Evolutionary conservation across 176 grass and related monocot species (phyloP), one percentile per base, ranked within the genome.

Genomic region (Cymbopogon citratus): DNA sequence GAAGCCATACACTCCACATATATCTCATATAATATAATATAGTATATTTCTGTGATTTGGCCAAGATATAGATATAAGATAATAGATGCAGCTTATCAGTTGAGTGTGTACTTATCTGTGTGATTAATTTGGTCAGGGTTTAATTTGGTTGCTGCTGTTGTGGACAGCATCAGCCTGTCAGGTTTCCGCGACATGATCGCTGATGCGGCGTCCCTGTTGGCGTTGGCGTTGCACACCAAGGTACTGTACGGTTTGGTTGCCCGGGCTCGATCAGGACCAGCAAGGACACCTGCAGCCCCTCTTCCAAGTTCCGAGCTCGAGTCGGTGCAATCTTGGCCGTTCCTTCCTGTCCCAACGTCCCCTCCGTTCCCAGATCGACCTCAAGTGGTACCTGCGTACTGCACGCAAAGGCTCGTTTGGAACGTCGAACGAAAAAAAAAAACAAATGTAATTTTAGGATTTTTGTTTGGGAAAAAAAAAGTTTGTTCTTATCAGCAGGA

Each of bases 231-330:
- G 87, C 2, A 43, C 81, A 81, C 44, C 73, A 28, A 33, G 66
- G 83, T 67, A 82, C 73, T 59, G 78, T 66, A 82, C 73, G 66
- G 78, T 66, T 67, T 45, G 65, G 83, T 19, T 86, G 73, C 79
- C 44, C 9, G 7, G 25, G 87, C 60, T 82, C 83, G 73, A 86
- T 90, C 87, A 89, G 36, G 57, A 66, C 21, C 68, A 21, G 80
- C 79, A 57, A 73, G 43, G 74, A 78, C 86, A 78, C 34, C 74
- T 33, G 69, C 66, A 40, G 64, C 6, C 25, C 34, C 48, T 26
- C 65, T 19, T 69, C 77, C 61, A 3, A 40, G 38, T 14, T 49
- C 43, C 1, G 6, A n/a, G 45, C 9, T 38, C 12, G 1, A 69
- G 64, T 68, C 59, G 52, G n/a, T 76, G 74, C 34, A 1, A 61